Evolutionary conservation across 768 basidiomycete species (phyloP).

Genomic region (Boletus rubropictus): DNA sequence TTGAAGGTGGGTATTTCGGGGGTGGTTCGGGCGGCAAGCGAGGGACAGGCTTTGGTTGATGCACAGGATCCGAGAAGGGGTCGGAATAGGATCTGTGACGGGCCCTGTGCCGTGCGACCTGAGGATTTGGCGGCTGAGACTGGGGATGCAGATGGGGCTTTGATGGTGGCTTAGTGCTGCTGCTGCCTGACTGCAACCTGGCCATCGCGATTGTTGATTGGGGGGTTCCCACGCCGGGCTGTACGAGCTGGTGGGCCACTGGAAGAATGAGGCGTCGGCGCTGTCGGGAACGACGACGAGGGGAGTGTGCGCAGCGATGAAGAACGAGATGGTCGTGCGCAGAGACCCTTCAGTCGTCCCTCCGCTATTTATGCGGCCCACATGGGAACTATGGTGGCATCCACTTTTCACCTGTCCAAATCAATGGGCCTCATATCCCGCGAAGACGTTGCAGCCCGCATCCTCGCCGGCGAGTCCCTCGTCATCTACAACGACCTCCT

Average conservation of each 20-base stretch:
- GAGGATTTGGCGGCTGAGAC: conserved; percentile 19
- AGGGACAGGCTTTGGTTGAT: conserved; percentile 31
- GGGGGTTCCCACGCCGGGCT: conserved; percentile 23
- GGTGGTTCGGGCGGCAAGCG: conserved; percentile 38
- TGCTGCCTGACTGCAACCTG: conserved; percentile 4
- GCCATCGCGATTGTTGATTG: conserved; percentile 17
- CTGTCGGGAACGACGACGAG: conserved; percentile 8
- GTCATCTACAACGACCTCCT: conserved; percentile 65
- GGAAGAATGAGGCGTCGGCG: conserved; percentile 1
- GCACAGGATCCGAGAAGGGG: conserved; percentile 43
- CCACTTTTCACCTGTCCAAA: not conserved
- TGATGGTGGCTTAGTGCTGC: conserved; percentile 26
- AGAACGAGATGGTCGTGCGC: conserved; percentile 5
- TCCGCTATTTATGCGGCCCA: conserved; percentile 25
- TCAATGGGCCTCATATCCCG: conserved; percentile 37
- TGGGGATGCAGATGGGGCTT: conserved; percentile 8
- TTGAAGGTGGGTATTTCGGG: conserved; percentile 26
- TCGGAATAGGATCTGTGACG: conserved; percentile 47
- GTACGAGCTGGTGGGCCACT: not conserved
- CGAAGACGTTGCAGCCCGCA: conserved; percentile 58
- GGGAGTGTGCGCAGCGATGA: conserved; percentile 2
- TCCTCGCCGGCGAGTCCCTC: conserved; percentile 70
- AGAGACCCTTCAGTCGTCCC: not conserved
- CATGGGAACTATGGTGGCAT: not conserved
- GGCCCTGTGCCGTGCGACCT: conserved; percentile 25